Evolutionary conservation across 345 rosid genomes (phyloP).

Genomic region (Leavenworthia alabamica): DNA sequence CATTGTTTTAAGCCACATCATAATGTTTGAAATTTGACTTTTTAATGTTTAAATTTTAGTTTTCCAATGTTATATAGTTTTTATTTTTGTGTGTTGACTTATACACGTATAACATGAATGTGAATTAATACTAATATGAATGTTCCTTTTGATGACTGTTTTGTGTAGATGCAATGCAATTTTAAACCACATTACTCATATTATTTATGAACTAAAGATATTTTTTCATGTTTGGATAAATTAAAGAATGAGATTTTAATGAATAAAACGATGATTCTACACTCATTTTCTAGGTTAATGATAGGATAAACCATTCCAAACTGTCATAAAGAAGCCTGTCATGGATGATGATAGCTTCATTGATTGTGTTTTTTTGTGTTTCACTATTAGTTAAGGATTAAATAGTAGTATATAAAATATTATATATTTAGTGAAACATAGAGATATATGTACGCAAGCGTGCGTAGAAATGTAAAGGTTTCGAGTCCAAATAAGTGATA

Average conservation of each 20-base stretch:
- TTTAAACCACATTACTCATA: not conserved
- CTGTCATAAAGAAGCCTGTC: not conserved
- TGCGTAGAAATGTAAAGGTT: slow-evolving; percentile 6
- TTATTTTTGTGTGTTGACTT: too few relatives aligned
- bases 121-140: too few relatives aligned
- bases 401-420: not conserved
- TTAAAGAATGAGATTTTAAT: not conserved
- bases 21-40: too few relatives aligned
- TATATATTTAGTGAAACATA: not conserved
- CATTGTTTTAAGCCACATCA: too few relatives aligned
- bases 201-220: not conserved
- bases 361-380: not conserved
- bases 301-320: not conserved
- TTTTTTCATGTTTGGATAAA: not conserved
- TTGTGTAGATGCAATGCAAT: not conserved
- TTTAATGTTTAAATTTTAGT: too few relatives aligned
- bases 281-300: not conserved
- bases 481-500: slow-evolving; percentile 5
- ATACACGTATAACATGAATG: too few relatives aligned
- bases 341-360: not conserved
- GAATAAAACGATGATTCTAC: not conserved
- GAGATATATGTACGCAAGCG: slow-evolving; percentile 8
- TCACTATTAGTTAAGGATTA: not conserved
- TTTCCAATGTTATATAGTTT: too few relatives aligned
- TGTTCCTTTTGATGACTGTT: not conserved